Percentiles rank a stretch among this genome's conserved stretches.
These are phyloP conservation scores for Nakataea oryzae DNA, from an alignment of 2,329 filamentous ascomycete genomes.

Conservation along the genomic window DNA sequence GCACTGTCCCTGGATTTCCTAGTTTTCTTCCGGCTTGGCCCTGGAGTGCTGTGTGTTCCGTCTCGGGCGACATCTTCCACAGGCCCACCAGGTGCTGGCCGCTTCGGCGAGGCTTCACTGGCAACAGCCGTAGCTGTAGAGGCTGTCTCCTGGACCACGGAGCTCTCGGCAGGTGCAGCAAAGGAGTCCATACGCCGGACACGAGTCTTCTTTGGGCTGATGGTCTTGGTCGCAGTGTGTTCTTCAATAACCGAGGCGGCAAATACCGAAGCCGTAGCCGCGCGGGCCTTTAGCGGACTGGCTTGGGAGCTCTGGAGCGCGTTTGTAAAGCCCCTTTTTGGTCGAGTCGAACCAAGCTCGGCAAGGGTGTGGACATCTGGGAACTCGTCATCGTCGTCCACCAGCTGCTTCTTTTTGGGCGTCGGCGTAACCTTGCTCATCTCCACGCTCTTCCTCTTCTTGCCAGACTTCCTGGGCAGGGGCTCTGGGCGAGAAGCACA, in stretches of 20 bases:
- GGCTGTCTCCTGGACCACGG: background rate
- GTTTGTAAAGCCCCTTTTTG: constrained; percentile 10
- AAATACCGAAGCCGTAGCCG: constrained; percentile 1
- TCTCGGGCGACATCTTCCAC: background rate
- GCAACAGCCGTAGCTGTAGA: background rate
- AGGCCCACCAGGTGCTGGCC: background rate
- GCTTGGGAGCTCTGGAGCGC: background rate
- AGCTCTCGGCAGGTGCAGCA: constrained; percentile 3
- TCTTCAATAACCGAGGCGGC: constrained; percentile 10
- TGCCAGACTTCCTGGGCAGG: constrained; percentile 23
- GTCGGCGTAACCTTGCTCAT: constrained; percentile 21
- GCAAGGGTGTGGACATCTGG: constrained; percentile 41
- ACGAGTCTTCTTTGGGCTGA: constrained; percentile 12
- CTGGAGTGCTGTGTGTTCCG: background rate
- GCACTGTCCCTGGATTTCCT: constrained; percentile 12
- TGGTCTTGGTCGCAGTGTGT: constrained; percentile 12
- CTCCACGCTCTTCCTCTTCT: constrained; percentile 43
- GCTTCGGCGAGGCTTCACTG: background rate
- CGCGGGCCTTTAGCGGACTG: background rate
- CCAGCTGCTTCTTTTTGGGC: constrained; percentile 6
- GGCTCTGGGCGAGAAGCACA: constrained; percentile 27
- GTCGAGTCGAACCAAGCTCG: constrained; percentile 26
- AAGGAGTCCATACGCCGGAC: constrained; percentile 5
- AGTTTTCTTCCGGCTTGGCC: constrained; percentile 10
- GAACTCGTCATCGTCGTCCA: constrained; percentile 32